Percentiles rank a stretch among this genome's conserved stretches.
phyloP scores from a whole-genome alignment of 2,329 filamentous ascomycete species.

The Macroventuria anomochaeta region DNA sequence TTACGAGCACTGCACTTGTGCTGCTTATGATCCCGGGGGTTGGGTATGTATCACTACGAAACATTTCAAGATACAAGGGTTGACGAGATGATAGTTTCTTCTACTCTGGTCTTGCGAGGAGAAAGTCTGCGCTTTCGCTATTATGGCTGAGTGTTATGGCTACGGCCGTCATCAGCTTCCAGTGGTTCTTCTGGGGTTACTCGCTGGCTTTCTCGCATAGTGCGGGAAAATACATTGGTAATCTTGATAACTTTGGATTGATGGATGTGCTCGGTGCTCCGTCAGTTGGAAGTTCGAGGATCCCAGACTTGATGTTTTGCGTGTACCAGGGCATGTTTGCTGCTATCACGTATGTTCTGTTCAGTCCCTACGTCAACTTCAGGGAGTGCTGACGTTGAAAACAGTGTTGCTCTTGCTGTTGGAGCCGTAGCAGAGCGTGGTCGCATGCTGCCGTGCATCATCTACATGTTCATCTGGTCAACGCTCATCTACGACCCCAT shows the following conservation, averaged over 20 bases:
- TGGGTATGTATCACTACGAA: slow-evolving; percentile 57
- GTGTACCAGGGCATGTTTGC: slow-evolving; percentile 91
- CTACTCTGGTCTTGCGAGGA: slow-evolving; percentile 86
- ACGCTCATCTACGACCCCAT: slow-evolving; percentile 92
- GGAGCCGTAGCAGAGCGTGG: slow-evolving; percentile 87
- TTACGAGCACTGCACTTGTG: slow-evolving; percentile 77
- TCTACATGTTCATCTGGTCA: slow-evolving; percentile 94
- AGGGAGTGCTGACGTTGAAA: slow-evolving; percentile 16
- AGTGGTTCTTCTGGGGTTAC: slow-evolving; percentile 97
- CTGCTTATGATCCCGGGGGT: slow-evolving; percentile 93
- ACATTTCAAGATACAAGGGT: neutral
- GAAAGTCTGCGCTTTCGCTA: slow-evolving; percentile 86
- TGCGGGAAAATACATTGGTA: slow-evolving; percentile 76
- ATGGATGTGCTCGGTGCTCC: slow-evolving; percentile 75
- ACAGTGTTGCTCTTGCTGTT: slow-evolving; percentile 78
- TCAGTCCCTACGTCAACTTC: neutral
- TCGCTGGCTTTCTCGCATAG: slow-evolving; percentile 81
- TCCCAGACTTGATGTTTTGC: slow-evolving; percentile 85
- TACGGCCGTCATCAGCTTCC: slow-evolving; percentile 79
- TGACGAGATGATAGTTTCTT: slow-evolving; percentile 69
- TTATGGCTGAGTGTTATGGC: slow-evolving; percentile 87
- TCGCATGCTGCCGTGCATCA: slow-evolving; percentile 83
- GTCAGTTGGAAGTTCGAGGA: slow-evolving; percentile 72
- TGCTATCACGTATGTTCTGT: slow-evolving; percentile 74
- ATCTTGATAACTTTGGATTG: slow-evolving; percentile 81